A percentile compares a stretch with the other conserved stretches of the same genome.
These are phyloP conservation scores for Globisporangium camurandrum DNA, from an alignment of 352 stramenopile species.

Conservation along the genomic window DNA sequence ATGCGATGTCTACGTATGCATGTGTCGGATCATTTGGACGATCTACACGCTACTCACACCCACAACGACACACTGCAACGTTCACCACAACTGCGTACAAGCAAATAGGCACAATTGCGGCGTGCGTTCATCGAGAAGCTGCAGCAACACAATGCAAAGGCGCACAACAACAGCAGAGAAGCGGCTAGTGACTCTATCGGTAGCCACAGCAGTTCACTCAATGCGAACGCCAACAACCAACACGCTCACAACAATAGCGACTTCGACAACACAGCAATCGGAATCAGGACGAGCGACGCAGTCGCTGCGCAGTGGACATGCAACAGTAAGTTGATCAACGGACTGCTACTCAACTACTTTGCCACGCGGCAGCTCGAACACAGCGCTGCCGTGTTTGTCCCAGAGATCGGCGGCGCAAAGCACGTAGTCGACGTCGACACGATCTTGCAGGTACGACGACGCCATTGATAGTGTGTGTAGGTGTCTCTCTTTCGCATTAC, in stretches of 20 bases:
- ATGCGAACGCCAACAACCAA: background rate
- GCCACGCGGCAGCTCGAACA: conserved; percentile 39
- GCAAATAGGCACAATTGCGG: conserved; percentile 59
- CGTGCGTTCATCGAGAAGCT: conserved; percentile 67
- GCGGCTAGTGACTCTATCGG: background rate
- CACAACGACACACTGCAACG: no score
- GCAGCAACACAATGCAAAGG: conserved; percentile 23
- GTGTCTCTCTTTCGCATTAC: no score
- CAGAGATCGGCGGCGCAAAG: conserved; percentile 43
- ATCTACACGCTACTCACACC: background rate
- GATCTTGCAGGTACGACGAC: conserved; percentile 28
- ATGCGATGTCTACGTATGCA: background rate
- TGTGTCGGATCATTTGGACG: background rate
- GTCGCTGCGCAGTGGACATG: conserved; percentile 11
- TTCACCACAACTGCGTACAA: no score
- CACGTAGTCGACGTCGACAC: conserved; percentile 35
- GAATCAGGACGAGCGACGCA: background rate
- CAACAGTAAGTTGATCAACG: conserved; percentile 50
- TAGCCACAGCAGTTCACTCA: background rate
- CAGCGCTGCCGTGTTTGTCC: conserved; percentile 58
- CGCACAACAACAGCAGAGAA: background rate
- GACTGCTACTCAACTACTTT: conserved; percentile 54
- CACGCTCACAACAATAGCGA: background rate
- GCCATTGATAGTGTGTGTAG: no score
- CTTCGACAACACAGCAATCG: conserved; percentile 1